Percentiles rank a stretch among this genome's conserved stretches.
phyloP scores from a whole-genome alignment of 2,329 filamentous ascomycete genomes.

The Trichoderma aggressivum region DNA sequence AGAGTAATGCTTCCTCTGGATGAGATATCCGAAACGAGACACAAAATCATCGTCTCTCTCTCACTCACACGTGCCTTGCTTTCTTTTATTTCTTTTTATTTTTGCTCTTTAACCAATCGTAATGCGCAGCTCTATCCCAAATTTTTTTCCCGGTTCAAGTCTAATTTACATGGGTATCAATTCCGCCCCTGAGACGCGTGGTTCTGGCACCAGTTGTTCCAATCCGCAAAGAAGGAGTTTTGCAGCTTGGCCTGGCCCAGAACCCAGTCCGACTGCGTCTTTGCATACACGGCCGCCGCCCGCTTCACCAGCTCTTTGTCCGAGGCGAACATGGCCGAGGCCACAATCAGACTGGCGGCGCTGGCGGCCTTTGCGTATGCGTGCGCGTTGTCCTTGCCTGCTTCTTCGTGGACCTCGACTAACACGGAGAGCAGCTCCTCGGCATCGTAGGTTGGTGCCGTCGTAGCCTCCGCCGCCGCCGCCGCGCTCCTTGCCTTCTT shows the following conservation, averaged over 20 bases:
- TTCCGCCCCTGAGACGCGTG: conserved; percentile 36
- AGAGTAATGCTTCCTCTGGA: conserved; percentile 35
- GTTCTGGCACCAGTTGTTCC: conserved; percentile 68
- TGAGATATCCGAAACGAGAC: conserved; percentile 1
- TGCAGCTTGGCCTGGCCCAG: conserved; percentile 58
- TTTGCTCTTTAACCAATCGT: not conserved
- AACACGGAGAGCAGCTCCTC: conserved; percentile 58
- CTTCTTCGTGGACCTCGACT: conserved; percentile 64
- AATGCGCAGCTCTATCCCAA: not conserved
- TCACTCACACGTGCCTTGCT: not conserved
- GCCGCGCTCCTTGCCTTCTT: conserved; percentile 53
- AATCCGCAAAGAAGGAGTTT: conserved; percentile 65
- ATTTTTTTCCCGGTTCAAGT: not conserved
- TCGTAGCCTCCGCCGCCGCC: too few relatives aligned
- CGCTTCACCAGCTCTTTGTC: conserved; percentile 51
- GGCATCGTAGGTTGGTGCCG: conserved; percentile 17
- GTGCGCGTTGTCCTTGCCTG: conserved; percentile 61
- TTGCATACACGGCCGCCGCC: conserved; percentile 62
- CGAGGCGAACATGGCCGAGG: conserved; percentile 56
- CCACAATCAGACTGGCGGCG: conserved; percentile 65
- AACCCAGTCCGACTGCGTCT: conserved; percentile 57
- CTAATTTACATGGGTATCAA: conserved; percentile 25
- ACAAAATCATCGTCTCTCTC: not conserved
- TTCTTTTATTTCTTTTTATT: not conserved
- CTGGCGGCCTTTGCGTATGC: conserved; percentile 73